Conservation (phyloP, 441 rosid species). For the Pelargonium cotyledonis region DNA sequence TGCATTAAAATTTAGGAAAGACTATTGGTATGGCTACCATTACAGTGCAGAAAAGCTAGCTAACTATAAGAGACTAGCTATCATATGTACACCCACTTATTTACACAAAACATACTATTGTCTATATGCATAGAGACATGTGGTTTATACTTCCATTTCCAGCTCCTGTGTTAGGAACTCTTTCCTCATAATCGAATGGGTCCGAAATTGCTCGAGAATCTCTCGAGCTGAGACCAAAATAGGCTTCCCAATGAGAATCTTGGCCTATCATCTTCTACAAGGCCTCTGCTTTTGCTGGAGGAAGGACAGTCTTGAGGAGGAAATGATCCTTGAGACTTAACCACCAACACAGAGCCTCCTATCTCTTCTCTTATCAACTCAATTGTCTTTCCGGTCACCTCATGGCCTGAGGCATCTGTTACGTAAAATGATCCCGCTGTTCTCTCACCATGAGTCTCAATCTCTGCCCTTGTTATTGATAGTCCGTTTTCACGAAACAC, state of each 20-base stretch:
- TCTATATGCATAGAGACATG: background rate
- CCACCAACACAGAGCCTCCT: conserved; percentile 42
- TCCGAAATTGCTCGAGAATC: conserved; percentile 51
- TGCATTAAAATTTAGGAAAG: background rate
- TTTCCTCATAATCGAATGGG: conserved; percentile 27
- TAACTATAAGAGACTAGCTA: background rate
- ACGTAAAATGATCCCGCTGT: conserved; percentile 66
- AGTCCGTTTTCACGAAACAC: conserved; percentile 64
- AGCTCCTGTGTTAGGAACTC: background rate
- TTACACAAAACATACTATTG: background rate
- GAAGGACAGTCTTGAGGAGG: conserved; percentile 14
- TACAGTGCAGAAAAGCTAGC: background rate
- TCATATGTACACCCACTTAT: background rate
- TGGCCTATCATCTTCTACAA: conserved; percentile 30
- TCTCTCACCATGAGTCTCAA: conserved; percentile 40
- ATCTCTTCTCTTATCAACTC: conserved; percentile 51
- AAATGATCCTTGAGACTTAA: conserved; percentile 27
- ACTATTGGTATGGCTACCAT: too few relatives aligned
- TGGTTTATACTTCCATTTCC: background rate
- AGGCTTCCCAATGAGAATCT: conserved; percentile 53
- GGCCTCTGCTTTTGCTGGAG: conserved; percentile 2
- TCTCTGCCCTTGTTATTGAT: conserved; percentile 57
- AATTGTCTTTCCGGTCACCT: conserved; percentile 32
- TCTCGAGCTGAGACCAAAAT: conserved; percentile 66
- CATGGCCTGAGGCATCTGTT: conserved; percentile 49